Evolutionary conservation across 768 basidiomycete genomes (phyloP), one percentile per base, ranked within the genome.

Genomic region (Suillus cothurnatus): DNA sequence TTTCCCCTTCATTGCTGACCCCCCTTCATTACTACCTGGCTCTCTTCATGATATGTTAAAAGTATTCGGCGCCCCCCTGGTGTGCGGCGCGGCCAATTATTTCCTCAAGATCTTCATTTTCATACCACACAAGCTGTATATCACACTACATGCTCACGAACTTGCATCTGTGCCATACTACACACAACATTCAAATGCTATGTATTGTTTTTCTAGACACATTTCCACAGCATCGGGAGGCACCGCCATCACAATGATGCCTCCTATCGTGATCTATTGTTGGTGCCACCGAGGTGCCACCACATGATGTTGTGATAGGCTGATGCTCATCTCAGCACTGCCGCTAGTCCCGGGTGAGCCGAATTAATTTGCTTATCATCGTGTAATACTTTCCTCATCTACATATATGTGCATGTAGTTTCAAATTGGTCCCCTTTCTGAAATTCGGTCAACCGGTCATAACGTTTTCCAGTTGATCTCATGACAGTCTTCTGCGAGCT

Each of bases 111-210:
- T 59, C 26, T 28, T 28, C 58, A 59, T 59, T 59, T 31, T 21
- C 58, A 59, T 59, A 41, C 28, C 58, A 28, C 19, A 59, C 58
- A 59, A 59, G 26, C 19, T 59, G 58, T 59, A 59, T 28, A 31
- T 34, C 53, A 36, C 28, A 23, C 28, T 41, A 23, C 28, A 59
- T 39, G 57, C 38, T 41, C 57, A 41, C 19, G 26, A 41, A 59
- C 39, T 21, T 21, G 53, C 58, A 59, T 59, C 19, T 39, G 38
- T 59, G 28, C 19, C 58, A 41, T 59, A 59, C 26, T 59, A 59
- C 38, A 59, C 38, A 39, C 57, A 0, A 19, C 38, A 26, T 28
- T 28, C 57, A 59, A 59, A 59, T 59, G 38, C 57, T 39, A 59
- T 59, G 57, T 59, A 59, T 39, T 59, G 17, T 59, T 59, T 39